Percentiles rank a stretch among this genome's conserved stretches.
These are phyloP conservation scores for Otatea glauca DNA, from an alignment of 176 grass and related monocot genomes.

Conservation along the genomic window DNA sequence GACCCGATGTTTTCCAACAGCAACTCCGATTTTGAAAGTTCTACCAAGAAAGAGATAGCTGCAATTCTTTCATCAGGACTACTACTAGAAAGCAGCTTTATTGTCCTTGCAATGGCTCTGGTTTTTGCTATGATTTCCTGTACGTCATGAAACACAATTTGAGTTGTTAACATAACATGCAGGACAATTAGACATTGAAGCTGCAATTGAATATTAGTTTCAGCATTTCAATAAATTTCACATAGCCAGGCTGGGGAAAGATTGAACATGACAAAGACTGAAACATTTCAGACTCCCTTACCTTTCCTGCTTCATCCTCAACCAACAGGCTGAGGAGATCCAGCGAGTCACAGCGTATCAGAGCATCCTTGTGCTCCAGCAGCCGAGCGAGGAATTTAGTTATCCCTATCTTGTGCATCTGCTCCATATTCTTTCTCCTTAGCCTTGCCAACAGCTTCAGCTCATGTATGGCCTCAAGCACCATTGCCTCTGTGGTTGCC, in stretches of 20 bases:
- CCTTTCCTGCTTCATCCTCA: conserved; percentile 87
- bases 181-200: not conserved
- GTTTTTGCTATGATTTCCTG: conserved; percentile 86
- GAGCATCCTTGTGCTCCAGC: conserved; percentile 63
- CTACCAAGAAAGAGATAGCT: conserved; percentile 75
- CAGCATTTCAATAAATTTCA: conserved; percentile 10
- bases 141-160: conserved; percentile 26
- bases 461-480: conserved; percentile 79
- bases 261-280: not conserved
- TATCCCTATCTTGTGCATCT: conserved; percentile 80
- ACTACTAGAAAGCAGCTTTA: conserved; percentile 72
- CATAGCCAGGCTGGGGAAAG: not conserved
- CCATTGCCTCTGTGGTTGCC: conserved; percentile 61
- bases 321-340: conserved; percentile 68
- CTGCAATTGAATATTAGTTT: not conserved
- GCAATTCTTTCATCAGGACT: conserved; percentile 66
- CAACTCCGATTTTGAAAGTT: conserved; percentile 70
- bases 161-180: not conserved
- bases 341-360: conserved; percentile 59
- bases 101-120: conserved; percentile 63
- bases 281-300: conserved; percentile 36
- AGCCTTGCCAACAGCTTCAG: conserved; percentile 55
- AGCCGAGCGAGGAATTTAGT: conserved; percentile 73
- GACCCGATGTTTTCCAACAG: conserved; percentile 68
- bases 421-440: conserved; percentile 67